Conservation (phyloP, 2,329 filamentous ascomycete species). For the Pseudogymnoascus sp. region DNA sequence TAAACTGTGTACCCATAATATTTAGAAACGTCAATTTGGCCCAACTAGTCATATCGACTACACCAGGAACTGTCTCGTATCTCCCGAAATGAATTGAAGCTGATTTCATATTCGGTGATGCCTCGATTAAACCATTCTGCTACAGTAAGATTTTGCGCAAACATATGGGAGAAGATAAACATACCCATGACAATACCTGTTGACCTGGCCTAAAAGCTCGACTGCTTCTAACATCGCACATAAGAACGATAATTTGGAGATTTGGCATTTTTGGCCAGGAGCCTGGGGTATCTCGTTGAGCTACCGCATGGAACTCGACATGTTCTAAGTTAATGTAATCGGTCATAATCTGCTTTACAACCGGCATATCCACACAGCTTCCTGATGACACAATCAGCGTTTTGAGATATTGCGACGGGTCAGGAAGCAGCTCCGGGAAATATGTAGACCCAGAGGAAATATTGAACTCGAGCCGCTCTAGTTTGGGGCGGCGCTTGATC, state of each 20-base stretch:
- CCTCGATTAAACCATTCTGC: neutral
- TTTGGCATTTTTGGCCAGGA: constrained; percentile 1
- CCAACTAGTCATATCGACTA: neutral
- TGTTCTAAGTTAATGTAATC: neutral
- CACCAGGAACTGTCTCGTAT: neutral
- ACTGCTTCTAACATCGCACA: neutral
- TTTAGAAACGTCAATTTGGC: neutral
- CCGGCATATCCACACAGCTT: neutral
- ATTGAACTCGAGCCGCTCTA: neutral
- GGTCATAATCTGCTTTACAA: neutral
- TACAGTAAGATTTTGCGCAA: neutral
- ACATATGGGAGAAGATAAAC: neutral
- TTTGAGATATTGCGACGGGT: neutral
- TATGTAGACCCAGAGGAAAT: neutral
- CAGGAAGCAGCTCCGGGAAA: neutral
- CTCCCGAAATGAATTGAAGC: neutral
- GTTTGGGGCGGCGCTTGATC: neutral
- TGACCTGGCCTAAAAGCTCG: neutral
- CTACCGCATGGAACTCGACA: neutral
- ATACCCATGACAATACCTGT: neutral
- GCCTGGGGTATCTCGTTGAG: neutral
- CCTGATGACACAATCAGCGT: neutral
- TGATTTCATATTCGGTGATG: neutral
- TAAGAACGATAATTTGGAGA: neutral
- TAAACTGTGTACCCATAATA: neutral